phyloP scores from a whole-genome alignment of 2,329 filamentous ascomycete genomes.

The Neofusicoccum sp. region DNA sequence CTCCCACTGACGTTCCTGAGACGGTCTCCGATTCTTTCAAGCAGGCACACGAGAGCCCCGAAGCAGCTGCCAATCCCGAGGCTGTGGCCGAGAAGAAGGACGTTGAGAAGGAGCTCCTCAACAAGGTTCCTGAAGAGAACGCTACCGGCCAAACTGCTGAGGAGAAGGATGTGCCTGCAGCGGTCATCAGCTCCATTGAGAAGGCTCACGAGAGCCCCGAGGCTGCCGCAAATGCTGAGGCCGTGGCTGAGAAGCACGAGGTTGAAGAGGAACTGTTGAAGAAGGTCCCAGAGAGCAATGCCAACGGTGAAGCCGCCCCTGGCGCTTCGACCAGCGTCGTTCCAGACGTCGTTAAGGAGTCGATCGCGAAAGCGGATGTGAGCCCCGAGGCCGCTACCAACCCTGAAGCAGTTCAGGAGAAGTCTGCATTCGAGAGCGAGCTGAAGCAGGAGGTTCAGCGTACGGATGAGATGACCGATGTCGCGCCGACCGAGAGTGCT shows the following conservation, averaged over 20 bases:
- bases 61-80: slow-evolving; percentile 66
- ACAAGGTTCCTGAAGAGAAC: slow-evolving; percentile 52
- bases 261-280: slow-evolving; percentile 22
- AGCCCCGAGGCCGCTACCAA: slow-evolving; percentile 71
- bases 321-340: slow-evolving; percentile 21
- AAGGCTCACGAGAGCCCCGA: slow-evolving; percentile 31
- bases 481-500: slow-evolving; percentile 42
- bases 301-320: slow-evolving; percentile 28
- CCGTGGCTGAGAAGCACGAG: slow-evolving; percentile 18
- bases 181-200: slow-evolving; percentile 58
- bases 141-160: slow-evolving; percentile 39
- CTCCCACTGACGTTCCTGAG: slow-evolving; percentile 9
- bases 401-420: slow-evolving; percentile 68
- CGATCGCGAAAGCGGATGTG: slow-evolving; percentile 51
- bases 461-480: slow-evolving; percentile 43
- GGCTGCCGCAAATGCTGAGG: slow-evolving; percentile 23
- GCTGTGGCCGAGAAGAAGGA: slow-evolving; percentile 73
- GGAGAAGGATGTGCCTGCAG: slow-evolving; percentile 48
- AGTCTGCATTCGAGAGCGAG: slow-evolving; percentile 72
- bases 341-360: slow-evolving; percentile 46
- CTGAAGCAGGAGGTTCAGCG: slow-evolving; percentile 61
- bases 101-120: slow-evolving; percentile 71
- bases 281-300: slow-evolving; percentile 17
- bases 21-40: slow-evolving; percentile 41
- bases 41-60: slow-evolving; percentile 60